Conservation (phyloP, 2,329 filamentous ascomycete genomes). For the Pseudogymnoascus sp. region DNA sequence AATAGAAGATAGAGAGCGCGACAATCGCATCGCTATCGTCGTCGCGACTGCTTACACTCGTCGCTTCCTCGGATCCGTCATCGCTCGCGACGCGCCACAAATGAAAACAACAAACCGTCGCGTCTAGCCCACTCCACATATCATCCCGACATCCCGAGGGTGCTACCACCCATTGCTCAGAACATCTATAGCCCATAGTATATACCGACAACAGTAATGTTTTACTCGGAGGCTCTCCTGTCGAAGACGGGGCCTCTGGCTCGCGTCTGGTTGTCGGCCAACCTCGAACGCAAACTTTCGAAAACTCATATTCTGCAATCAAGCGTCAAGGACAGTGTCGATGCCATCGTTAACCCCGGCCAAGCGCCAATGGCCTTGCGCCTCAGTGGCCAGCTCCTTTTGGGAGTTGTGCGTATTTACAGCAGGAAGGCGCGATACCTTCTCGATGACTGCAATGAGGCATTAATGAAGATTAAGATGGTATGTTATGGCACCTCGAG, state of each 20-base stretch:
- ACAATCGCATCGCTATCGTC: slow-evolving; percentile 2
- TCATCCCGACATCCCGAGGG: slow-evolving; percentile 3
- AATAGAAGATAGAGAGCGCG: neutral
- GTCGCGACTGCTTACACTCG: neutral
- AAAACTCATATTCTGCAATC: slow-evolving; percentile 94
- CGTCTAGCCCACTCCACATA: slow-evolving; percentile 8
- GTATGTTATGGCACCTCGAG: slow-evolving; percentile 52
- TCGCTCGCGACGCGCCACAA: slow-evolving; percentile 4
- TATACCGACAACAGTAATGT: slow-evolving; percentile 52
- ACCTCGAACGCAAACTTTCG: slow-evolving; percentile 95
- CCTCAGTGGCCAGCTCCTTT: slow-evolving; percentile 83
- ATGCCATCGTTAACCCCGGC: slow-evolving; percentile 85
- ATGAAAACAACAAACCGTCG: slow-evolving; percentile 10
- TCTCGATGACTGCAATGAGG: slow-evolving; percentile 95
- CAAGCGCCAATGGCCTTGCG: slow-evolving; percentile 93
- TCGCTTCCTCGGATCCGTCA: neutral
- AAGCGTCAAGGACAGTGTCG: slow-evolving; percentile 89
- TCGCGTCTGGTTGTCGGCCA: slow-evolving; percentile 96
- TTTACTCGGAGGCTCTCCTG: slow-evolving; percentile 92
- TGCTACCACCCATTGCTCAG: slow-evolving; percentile 6
- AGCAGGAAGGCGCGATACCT: slow-evolving; percentile 94
- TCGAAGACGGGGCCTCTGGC: slow-evolving; percentile 96
- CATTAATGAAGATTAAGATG: slow-evolving; percentile 97
- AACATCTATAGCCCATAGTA: slow-evolving; percentile 2
- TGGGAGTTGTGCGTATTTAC: slow-evolving; percentile 96